Evolutionary conservation across 371 early-diverging fungal species (phyloP).

Genomic region (Coemansia sp.): DNA sequence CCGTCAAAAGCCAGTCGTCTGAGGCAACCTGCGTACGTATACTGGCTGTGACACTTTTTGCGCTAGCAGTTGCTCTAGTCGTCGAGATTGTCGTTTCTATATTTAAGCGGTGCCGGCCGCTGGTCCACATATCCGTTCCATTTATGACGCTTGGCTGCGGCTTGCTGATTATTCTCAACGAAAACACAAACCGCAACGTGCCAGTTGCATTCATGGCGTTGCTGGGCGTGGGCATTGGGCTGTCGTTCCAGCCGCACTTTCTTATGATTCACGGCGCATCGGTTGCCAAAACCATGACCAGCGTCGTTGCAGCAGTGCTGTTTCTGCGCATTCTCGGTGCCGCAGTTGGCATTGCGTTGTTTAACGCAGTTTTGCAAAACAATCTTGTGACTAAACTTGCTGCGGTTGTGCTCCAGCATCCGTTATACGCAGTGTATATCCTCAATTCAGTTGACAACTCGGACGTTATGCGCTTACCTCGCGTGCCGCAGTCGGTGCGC

Average conservation of each 20-base stretch:
- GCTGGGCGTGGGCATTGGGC: slow-evolving; percentile 61
- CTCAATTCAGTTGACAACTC: slow-evolving; percentile 27
- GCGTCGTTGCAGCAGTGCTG: slow-evolving; percentile 34
- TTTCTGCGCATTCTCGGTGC: slow-evolving; percentile 62
- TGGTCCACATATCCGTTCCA: slow-evolving; percentile 8
- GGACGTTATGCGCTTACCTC: slow-evolving; percentile 30
- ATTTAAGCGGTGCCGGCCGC: slow-evolving; percentile 1
- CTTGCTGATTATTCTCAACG: slow-evolving; percentile 46
- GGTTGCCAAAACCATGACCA: slow-evolving; percentile 37
- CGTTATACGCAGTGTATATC: slow-evolving; percentile 28
- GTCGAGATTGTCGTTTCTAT: slow-evolving; percentile 1
- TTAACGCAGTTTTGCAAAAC: slow-evolving; percentile 31
- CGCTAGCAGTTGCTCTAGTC: slow-evolving; percentile 1
- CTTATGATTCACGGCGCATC: slow-evolving; percentile 57
- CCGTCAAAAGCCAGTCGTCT: slow-evolving; percentile 56
- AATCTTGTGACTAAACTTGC: slow-evolving; percentile 35
- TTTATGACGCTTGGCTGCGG: slow-evolving; percentile 32
- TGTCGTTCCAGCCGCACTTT: slow-evolving; percentile 60
- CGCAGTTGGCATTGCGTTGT: slow-evolving; percentile 62
- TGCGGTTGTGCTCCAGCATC: slow-evolving; percentile 14
- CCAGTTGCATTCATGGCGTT: slow-evolving; percentile 54
- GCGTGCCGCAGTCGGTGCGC: slow-evolving; percentile 40
- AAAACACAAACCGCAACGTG: slow-evolving; percentile 40
- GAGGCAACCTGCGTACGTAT: slow-evolving; percentile 58
- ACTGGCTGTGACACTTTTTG: slow-evolving; percentile 52